These are phyloP conservation scores for Penicillium sp. DNA, from an alignment of 2,329 filamentous ascomycete genomes.

Conservation along the genomic window DNA sequence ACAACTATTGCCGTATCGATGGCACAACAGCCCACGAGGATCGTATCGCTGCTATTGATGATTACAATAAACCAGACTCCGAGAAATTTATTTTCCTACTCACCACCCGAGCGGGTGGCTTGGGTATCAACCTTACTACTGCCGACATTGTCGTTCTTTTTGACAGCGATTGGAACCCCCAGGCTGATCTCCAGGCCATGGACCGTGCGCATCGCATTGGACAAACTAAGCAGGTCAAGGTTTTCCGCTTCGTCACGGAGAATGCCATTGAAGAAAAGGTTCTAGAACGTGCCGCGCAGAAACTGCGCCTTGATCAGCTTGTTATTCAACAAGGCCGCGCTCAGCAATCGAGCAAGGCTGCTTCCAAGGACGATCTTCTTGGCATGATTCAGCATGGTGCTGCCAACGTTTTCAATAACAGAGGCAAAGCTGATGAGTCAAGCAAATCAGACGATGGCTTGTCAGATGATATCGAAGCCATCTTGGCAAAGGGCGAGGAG, in stretches of 20 bases:
- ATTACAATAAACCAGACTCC: slow-evolving; percentile 94
- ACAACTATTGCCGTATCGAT: slow-evolving; percentile 96
- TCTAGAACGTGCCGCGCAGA: slow-evolving; percentile 92
- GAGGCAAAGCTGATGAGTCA: slow-evolving; percentile 67
- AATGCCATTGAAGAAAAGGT: slow-evolving; percentile 99
- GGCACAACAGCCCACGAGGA: slow-evolving; percentile 97
- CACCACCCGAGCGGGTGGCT: slow-evolving; percentile 90
- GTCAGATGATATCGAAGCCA: slow-evolving; percentile 88
- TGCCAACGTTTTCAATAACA: slow-evolving; percentile 85
- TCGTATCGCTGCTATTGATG: slow-evolving; percentile 94
- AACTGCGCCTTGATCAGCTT: slow-evolving; percentile 91
- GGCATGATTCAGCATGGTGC: slow-evolving; percentile 99
- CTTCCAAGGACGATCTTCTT: slow-evolving; percentile 93
- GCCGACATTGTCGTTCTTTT: slow-evolving; percentile 97
- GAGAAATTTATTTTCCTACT: slow-evolving; percentile 97
- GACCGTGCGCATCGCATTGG: slow-evolving; percentile 98
- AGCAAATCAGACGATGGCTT: slow-evolving; percentile 65
- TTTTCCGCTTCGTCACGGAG: slow-evolving; percentile 96
- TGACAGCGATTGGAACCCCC: slow-evolving; percentile 98
- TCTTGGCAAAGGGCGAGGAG: slow-evolving; percentile 83
- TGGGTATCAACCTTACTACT: slow-evolving; percentile 94
- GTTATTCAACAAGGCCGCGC: slow-evolving; percentile 97
- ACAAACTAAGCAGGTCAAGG: slow-evolving; percentile 95
- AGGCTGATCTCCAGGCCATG: slow-evolving; percentile 98
- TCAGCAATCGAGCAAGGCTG: slow-evolving; percentile 86